Percentiles rank a stretch among this genome's conserved stretches.
phyloP scores from a whole-genome alignment of 345 rosid species.

The Pistacia atlantica region DNA sequence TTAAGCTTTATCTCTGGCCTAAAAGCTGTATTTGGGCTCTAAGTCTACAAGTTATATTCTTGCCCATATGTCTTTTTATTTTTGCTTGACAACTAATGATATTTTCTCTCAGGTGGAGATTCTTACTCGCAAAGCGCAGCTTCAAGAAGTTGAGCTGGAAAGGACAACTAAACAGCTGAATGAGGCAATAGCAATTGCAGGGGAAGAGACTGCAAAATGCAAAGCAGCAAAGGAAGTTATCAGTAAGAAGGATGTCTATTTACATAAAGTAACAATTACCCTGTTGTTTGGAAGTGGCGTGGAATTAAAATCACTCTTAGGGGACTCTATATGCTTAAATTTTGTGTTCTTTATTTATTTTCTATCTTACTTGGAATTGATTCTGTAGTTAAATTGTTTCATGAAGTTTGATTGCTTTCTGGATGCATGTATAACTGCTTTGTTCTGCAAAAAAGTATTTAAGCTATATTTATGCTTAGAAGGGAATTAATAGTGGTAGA shows the following conservation, averaged over 20 bases:
- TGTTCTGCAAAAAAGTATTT: not conserved
- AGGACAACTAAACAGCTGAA: slow-evolving; percentile 82
- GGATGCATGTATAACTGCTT: not conserved
- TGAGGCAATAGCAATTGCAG: slow-evolving; percentile 84
- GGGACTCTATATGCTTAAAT: not conserved
- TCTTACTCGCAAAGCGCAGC: slow-evolving; percentile 79
- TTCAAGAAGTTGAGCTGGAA: slow-evolving; percentile 91
- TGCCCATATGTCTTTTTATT: slow-evolving; percentile 12
- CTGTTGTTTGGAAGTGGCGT: not conserved
- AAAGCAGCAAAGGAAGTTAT: slow-evolving; percentile 99
- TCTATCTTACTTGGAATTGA: not conserved
- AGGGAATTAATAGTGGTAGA: not conserved
- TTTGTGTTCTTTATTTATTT: not conserved
- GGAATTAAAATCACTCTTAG: not conserved
- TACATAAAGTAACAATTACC: not conserved
- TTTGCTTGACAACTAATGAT: slow-evolving; percentile 24
- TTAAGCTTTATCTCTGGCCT: not conserved
- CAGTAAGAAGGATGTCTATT: slow-evolving; percentile 53
- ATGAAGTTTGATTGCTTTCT: not conserved
- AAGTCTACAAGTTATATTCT: not conserved
- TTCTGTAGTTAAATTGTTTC: slow-evolving; percentile 6
- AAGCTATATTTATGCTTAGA: not conserved
- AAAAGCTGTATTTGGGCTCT: not conserved
- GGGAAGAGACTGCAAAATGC: slow-evolving; percentile 90
- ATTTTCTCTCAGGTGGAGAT: slow-evolving; percentile 67